Base-by-base conservation (phyloP, 257 asterid genomes). In the Anisodus acutangulus region DNA sequence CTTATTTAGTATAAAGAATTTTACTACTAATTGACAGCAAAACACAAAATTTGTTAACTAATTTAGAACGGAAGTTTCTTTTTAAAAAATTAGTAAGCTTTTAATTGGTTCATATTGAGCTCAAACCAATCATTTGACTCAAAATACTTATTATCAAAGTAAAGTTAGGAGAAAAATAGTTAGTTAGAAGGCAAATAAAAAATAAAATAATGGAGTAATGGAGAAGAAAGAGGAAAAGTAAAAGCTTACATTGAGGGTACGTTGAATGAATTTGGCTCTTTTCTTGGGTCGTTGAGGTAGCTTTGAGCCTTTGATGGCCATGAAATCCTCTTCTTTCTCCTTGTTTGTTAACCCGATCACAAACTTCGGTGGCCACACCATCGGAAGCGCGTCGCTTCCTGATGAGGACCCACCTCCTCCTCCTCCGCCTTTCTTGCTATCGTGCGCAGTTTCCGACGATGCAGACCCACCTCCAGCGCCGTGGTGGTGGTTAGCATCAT, bases 281-380 rank as follows among this genome's bases (percentile, higher is more conserved):
- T 95, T 95, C 91, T 95, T 95, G 80, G 99, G 99, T 85, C 99
- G 91, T 78, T 95, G 99, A 82, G 99, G 99, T 2, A 93, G 97
- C 85, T 93, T 95, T 80, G 99, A 95, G 49, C 98, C 99, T 89
- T 94, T 95, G 76, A 95, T 90, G 31, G 94, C 95, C 95, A 93
- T 64, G 82, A 94, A 95, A 84, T 95, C 98, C 87, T 95, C 98
- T 85, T 95, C 98, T 85, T 95, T 95, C 90, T 95, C 98, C 90
- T 95, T 95, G 81, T 92, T 95, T 2, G 98, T 95, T 83, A 95
- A 88, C 54, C 90, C 94, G 68, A 95, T 92, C 91, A 86, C 95
- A 78, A 95, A 95, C 93, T 92, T 94, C 0, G 98, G 97, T 35
- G 92, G 97, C 97, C 98, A 94, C 84, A 89, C 86, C 53, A 91